Evolutionary conservation across 1,284 basidiomycete species (phyloP), one percentile per base, ranked within the genome.

Genomic region (Naganishia sp.): DNA sequence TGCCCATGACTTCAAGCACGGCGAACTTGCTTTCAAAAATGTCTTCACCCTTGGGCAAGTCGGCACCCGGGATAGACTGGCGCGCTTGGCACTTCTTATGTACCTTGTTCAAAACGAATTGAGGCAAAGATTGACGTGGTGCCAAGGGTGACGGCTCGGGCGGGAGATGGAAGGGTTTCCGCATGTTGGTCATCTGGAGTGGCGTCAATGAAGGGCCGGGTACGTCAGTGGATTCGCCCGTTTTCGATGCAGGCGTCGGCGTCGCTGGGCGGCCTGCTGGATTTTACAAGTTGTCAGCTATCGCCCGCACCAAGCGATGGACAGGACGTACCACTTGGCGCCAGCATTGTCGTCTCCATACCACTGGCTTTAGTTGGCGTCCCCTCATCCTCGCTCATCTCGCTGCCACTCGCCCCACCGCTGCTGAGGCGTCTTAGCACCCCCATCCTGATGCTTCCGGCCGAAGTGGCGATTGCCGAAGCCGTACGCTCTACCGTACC

Each of bases 1-100:
- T 87, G 5, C 96, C 96, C 21, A 98, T 83, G 72, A 88, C 86
- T 66, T 91, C 89, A 39, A 92, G 81, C 67, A 90, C 87, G 31
- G 87, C 84, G 76, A 96, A 98, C 52, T 74, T 70, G 54, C 70
- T 71, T 55, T 80, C 79, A 55, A 79, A 80, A 15, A 79, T 67
- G 67, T 80, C 78, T 42, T 79, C 78, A 49, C 77, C 75, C 23
- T 72, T 72, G 4, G 66, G 66, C 39, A 72, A 68, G 2, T 57
- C 61, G 69, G 72, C 0, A 72, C 72, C 23, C 74, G 80, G 65
- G 76, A 78, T 25, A 18, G 79, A 80, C 67, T 78, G 76, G 45
- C 80, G 75, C 66, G 80, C 79, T 64, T 78, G 72, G 1, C 78
- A 71, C 25, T 75, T 74, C 5, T 76, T 71, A 36, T 65, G 56